Percentiles rank a stretch among this genome's conserved stretches.
phyloP scores from a whole-genome alignment of 305 asterid species.

The Fraxinus baroniana region DNA sequence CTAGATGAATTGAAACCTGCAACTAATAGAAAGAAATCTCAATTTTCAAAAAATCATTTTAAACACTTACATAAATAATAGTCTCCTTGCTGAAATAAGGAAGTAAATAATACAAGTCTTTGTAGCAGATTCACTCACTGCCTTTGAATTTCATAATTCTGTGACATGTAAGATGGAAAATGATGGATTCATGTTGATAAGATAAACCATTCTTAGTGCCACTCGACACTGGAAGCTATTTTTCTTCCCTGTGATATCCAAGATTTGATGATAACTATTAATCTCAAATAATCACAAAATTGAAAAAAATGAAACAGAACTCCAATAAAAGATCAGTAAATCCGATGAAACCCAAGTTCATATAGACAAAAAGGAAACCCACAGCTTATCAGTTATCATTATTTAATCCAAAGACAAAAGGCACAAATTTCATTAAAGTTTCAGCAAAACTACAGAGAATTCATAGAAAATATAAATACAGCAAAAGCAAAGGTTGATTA shows the following conservation, averaged over 20 bases:
- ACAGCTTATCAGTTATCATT: too few species aligned
- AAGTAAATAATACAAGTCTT: background rate
- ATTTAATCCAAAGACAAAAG: background rate
- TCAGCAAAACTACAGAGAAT: background rate
- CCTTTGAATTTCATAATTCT: background rate
- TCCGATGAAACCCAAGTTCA: too few species aligned
- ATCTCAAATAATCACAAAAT: too few species aligned
- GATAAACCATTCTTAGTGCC: background rate
- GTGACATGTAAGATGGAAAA: background rate
- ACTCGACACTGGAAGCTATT: background rate
- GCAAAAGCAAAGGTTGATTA: background rate
- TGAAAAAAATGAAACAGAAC: too few species aligned
- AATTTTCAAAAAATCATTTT: background rate
- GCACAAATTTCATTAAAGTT: background rate
- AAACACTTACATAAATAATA: background rate
- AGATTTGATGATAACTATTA: background rate
- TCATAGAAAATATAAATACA: background rate
- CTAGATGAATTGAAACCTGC: too few species aligned
- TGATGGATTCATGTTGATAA: background rate
- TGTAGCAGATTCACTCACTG: background rate
- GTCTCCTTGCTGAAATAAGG: background rate
- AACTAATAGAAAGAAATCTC: background rate
- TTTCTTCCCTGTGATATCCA: background rate
- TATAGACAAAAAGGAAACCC: too few species aligned
- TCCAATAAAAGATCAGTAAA: too few species aligned